Evolutionary conservation across 805 yeast species (phyloP), one percentile per base, ranked within the genome.

Genomic region (Candida jianshihensis): DNA sequence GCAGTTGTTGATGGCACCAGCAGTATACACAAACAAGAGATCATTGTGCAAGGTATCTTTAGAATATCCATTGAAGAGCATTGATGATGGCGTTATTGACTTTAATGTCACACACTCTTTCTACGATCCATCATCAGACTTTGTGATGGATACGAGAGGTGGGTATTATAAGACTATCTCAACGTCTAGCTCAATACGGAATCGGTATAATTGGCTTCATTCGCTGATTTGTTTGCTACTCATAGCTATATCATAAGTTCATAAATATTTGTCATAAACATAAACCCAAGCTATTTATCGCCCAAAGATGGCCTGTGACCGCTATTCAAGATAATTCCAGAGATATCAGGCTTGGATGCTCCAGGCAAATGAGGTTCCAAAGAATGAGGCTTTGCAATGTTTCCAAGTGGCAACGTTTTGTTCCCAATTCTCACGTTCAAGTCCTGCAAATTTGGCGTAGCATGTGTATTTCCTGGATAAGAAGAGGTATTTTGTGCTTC

Each of bases 1-100:
- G 47, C 48, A 48, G 19, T 30, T 52, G 5, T 43, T 48, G 3
- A 22, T 52, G 18, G 57, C 57, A 7, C 51, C 53, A 4, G 43
- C 49, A 4, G 29, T 39, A 4, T 41, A 39, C 26, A 42, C 47
- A 4, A 15, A 15, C 4, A 33, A 33, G 19, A 33, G 36, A 27
- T 21, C 36, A 1, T 21, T 49, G 11, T 38, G 35, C 26, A 31
- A 33, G 22, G 35, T 38, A 10, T 34, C 44, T 7, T 11, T 36
- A 9, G 30, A 10, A 4, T 24, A 34, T 6, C 32, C 34, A 10
- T 24, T 43, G 2, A 20, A 25, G 5, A 41, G 46, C 0, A 29
- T 39, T 2, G 30, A 17, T 5, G 49, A 46, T 19, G 42, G 34
- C 1, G 31, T 20, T 2, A 20, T 38, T 10, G 40, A 37, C 4